Conservation (phyloP, 2,329 filamentous ascomycete species). For the Lizonia empirigonia region DNA sequence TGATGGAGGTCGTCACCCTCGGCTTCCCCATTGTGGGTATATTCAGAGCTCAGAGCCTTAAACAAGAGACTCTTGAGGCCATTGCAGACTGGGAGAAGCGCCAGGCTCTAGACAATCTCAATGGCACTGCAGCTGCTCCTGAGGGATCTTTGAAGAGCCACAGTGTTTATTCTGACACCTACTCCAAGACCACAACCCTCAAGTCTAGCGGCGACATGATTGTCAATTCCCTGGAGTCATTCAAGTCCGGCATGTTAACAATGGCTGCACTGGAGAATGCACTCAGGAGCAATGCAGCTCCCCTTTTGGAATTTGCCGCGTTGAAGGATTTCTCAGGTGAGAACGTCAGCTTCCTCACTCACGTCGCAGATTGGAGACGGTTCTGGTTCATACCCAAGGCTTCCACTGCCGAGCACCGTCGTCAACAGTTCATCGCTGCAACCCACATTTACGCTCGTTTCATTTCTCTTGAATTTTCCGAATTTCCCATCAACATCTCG, state of each 20-base stretch:
- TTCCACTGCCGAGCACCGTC: constrained; percentile 30
- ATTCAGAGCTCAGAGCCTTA: constrained; percentile 34
- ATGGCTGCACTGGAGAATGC: constrained; percentile 44
- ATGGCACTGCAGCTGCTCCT: constrained; percentile 6
- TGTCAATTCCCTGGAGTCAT: constrained; percentile 32
- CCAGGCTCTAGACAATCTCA: constrained; percentile 20
- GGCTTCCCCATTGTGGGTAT: constrained; percentile 40
- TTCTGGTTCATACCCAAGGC: constrained; percentile 34
- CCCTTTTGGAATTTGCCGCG: constrained; percentile 41
- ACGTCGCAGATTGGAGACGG: constrained; percentile 42
- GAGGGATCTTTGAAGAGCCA: constrained; percentile 20
- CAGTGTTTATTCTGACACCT: constrained; percentile 21
- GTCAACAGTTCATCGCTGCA: constrained; percentile 37
- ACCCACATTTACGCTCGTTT: constrained; percentile 43
- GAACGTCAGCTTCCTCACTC: constrained; percentile 44
- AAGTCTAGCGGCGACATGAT: constrained; percentile 15
- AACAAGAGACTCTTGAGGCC: constrained; percentile 41
- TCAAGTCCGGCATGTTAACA: constrained; percentile 40
- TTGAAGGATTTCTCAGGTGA: constrained; percentile 45
- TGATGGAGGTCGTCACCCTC: constrained; percentile 41
- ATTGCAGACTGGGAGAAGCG: constrained; percentile 43
- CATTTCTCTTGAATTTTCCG: constrained; percentile 41
- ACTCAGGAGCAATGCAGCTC: constrained; percentile 36
- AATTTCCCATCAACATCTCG: constrained; percentile 46
- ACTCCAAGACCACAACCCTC: constrained; percentile 26